These are phyloP conservation scores for Ceratocystis lukuohia DNA, from an alignment of 2,329 filamentous ascomycete genomes.

Conservation along the genomic window DNA sequence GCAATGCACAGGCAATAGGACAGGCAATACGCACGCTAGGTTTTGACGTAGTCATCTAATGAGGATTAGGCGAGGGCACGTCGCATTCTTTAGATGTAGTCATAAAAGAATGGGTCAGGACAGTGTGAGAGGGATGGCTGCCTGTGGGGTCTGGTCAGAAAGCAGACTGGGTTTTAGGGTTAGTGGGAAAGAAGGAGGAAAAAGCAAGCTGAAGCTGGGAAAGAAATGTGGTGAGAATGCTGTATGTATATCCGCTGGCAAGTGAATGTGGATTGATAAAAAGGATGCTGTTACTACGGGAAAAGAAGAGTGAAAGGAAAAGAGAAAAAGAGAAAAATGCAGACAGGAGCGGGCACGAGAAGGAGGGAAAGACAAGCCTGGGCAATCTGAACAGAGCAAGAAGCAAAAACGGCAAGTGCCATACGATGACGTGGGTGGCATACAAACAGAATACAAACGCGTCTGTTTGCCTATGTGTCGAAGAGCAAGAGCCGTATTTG, in stretches of 20 bases:
- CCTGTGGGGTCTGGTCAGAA: not conserved
- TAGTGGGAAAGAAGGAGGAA: not conserved
- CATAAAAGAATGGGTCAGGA: not conserved
- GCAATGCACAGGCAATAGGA: not conserved
- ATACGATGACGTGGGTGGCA: not conserved
- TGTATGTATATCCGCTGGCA: not conserved
- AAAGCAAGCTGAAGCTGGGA: not conserved
- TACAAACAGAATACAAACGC: not conserved
- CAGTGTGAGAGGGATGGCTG: not conserved
- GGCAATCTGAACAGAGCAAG: not conserved
- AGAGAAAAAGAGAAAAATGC: not conserved
- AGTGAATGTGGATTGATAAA: not conserved
- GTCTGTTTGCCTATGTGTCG: not conserved
- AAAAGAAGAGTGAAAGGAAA: not conserved
- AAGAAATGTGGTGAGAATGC: not conserved
- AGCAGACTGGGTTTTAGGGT: not conserved
- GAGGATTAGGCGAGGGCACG: slow-evolving; percentile 9
- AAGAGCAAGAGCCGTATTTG: not conserved
- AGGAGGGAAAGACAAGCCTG: not conserved
- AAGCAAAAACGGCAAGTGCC: not conserved
- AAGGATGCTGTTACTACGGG: not conserved
- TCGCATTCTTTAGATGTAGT: slow-evolving; percentile 5
- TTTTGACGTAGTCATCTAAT: slow-evolving; percentile 4
- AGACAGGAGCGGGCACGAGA: not conserved
- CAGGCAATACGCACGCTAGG: not conserved